Percentiles rank a stretch among this genome's conserved stretches.
These are phyloP conservation scores for Quercus tomentella DNA, from an alignment of 331 rosid genomes.

Conservation along the genomic window DNA sequence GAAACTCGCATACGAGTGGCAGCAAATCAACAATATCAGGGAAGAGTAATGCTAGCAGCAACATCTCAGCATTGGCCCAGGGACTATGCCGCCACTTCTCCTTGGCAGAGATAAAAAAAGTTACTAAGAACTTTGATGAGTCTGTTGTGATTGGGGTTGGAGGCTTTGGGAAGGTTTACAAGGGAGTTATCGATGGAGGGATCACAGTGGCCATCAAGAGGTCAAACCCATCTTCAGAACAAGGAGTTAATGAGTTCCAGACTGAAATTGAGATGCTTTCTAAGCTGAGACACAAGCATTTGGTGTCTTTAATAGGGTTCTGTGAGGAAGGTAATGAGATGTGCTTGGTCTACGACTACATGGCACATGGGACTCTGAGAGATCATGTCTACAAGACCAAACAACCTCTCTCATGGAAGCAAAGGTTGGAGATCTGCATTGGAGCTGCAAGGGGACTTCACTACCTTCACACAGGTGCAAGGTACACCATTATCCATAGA, in stretches of 20 bases:
- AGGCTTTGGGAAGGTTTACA: conserved; percentile 58
- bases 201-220: conserved; percentile 46
- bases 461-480: conserved; percentile 37
- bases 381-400: conserved; percentile 32
- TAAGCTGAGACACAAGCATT: conserved; percentile 44
- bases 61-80: conserved; percentile 25
- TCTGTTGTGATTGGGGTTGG: conserved; percentile 48
- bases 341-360: conserved; percentile 45
- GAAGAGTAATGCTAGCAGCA: conserved; percentile 26
- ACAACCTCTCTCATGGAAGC: conserved; percentile 38
- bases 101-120: conserved; percentile 35
- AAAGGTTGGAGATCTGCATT: conserved; percentile 36
- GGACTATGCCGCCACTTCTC: conserved; percentile 40
- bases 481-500: conserved; percentile 35
- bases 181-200: conserved; percentile 42
- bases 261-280: conserved; percentile 51
- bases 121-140: conserved; percentile 41
- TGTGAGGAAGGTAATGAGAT: conserved; percentile 45
- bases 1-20: conserved; percentile 2
- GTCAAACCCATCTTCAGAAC: conserved; percentile 40
- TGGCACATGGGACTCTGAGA: conserved; percentile 48
- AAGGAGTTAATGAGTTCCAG: conserved; percentile 42
- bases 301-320: conserved; percentile 43
- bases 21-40: conserved; percentile 11
- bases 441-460: conserved; percentile 43